A percentile compares a stretch with the other conserved stretches of the same genome.
These are phyloP conservation scores for Aschersonia sp. DNA, from an alignment of 2,329 filamentous ascomycete species.

Conservation along the genomic window DNA sequence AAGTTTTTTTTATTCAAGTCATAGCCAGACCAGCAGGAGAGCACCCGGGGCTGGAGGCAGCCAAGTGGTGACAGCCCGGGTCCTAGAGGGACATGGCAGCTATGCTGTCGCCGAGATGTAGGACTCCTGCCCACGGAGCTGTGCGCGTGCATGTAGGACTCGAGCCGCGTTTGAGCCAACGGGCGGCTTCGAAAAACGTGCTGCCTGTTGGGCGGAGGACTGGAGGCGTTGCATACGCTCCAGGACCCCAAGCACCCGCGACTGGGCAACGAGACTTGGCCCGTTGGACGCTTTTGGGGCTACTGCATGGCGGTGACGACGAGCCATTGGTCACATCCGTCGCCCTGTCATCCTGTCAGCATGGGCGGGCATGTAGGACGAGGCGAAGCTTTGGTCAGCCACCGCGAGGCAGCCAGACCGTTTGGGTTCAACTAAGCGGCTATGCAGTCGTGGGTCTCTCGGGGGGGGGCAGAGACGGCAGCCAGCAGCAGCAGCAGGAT, in stretches of 20 bases:
- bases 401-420: background rate
- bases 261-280: too few relatives aligned
- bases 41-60: background rate
- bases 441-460: background rate
- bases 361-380: background rate
- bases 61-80: background rate
- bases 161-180: background rate
- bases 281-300: background rate
- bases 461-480: too few relatives aligned
- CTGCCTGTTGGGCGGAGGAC: background rate
- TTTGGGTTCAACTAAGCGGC: too few relatives aligned
- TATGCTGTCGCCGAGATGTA: background rate
- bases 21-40: background rate
- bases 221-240: background rate
- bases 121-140: constrained; percentile 1
- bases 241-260: too few relatives aligned
- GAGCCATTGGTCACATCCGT: background rate
- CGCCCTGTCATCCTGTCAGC: background rate
- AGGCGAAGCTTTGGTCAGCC: background rate
- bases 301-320: background rate
- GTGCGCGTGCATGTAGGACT: background rate
- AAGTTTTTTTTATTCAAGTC: background rate
- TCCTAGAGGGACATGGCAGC: background rate
- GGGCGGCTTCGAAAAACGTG: background rate
- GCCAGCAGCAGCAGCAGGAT: too few relatives aligned